Evolutionary conservation across 148 eudicot genomes (phyloP).

Genomic region (Gaultheria prostrata): DNA sequence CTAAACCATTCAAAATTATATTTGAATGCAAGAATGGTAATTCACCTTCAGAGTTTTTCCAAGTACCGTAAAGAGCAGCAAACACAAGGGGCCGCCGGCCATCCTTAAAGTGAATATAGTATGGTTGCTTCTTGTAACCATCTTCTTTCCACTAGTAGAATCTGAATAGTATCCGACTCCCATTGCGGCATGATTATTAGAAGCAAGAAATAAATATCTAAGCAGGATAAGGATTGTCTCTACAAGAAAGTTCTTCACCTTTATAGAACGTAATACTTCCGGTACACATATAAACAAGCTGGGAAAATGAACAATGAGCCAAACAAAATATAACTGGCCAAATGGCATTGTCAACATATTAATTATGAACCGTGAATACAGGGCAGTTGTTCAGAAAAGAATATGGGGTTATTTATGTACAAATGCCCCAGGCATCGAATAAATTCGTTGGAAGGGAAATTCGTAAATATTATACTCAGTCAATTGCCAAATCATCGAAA

Average conservation of each 20-base stretch:
- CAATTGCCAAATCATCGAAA: background rate
- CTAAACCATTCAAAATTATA: background rate
- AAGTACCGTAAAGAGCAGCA: slow-evolving; percentile 94
- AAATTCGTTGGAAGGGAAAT: background rate
- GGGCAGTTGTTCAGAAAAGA: background rate
- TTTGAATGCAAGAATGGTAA: background rate
- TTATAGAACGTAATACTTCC: background rate
- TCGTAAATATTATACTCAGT: background rate
- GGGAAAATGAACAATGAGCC: background rate
- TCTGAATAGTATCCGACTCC: slow-evolving; percentile 32
- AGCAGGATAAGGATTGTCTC: background rate
- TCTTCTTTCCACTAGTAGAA: slow-evolving; percentile 98
- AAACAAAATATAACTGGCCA: background rate
- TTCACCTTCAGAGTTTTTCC: slow-evolving; percentile 91
- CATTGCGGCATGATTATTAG: background rate
- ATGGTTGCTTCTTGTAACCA: slow-evolving; percentile 85
- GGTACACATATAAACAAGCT: background rate
- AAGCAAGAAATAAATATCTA: background rate
- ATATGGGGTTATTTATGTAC: background rate
- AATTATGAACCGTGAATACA: background rate
- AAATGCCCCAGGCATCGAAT: background rate
- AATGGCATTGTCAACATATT: background rate
- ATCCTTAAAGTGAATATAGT: slow-evolving; percentile 82
- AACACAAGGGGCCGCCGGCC: slow-evolving; percentile 81
- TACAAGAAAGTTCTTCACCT: background rate